Percentiles rank a stretch among this genome's conserved stretches.
Evolutionary conservation across 441 rosid genomes (phyloP).

Genomic region (Oxalis stricta): DNA sequence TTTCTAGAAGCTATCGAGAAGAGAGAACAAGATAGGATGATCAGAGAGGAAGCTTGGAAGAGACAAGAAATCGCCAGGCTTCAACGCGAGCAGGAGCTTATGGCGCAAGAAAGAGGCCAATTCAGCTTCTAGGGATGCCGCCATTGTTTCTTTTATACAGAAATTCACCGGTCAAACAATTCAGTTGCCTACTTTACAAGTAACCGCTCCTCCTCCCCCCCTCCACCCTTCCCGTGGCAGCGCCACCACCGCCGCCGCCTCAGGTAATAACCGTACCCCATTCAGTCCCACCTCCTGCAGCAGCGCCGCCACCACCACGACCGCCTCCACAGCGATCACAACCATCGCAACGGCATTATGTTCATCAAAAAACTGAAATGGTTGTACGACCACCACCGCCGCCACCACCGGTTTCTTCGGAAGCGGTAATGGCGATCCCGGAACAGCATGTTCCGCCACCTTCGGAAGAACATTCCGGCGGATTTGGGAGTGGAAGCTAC

Average conservation of each 20-base stretch:
- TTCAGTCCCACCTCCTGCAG: background rate
- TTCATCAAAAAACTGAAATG: slow-evolving; percentile 7
- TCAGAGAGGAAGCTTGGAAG: slow-evolving; percentile 60
- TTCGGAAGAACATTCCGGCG: slow-evolving; percentile 8
- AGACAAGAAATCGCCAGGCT: slow-evolving; percentile 48
- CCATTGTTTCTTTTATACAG: slow-evolving; percentile 48
- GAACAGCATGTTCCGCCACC: slow-evolving; percentile 27
- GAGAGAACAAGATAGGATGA: slow-evolving; percentile 56
- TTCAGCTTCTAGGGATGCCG: slow-evolving; percentile 49
- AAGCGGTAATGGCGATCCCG: slow-evolving; percentile 22
- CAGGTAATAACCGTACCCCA: too few relatives aligned
- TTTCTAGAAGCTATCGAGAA: slow-evolving; percentile 58
- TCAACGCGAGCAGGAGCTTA: slow-evolving; percentile 44
- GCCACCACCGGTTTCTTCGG: slow-evolving; percentile 8
- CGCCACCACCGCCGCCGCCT: slow-evolving; percentile 3
- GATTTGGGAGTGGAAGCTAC: slow-evolving; percentile 16
- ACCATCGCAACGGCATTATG: slow-evolving; percentile 23
- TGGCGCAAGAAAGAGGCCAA: slow-evolving; percentile 49
- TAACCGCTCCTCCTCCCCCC: slow-evolving; percentile 11
- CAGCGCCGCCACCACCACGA: slow-evolving; percentile 16
- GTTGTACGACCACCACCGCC: slow-evolving; percentile 5
- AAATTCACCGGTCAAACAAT: slow-evolving; percentile 62
- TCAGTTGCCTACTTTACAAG: slow-evolving; percentile 34
- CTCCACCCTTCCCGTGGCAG: slow-evolving; percentile 12
- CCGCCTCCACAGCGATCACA: slow-evolving; percentile 14